phyloP scores from a whole-genome alignment of 495 filamentous ascomycete genomes.

The Penicillium egyptiacum region DNA sequence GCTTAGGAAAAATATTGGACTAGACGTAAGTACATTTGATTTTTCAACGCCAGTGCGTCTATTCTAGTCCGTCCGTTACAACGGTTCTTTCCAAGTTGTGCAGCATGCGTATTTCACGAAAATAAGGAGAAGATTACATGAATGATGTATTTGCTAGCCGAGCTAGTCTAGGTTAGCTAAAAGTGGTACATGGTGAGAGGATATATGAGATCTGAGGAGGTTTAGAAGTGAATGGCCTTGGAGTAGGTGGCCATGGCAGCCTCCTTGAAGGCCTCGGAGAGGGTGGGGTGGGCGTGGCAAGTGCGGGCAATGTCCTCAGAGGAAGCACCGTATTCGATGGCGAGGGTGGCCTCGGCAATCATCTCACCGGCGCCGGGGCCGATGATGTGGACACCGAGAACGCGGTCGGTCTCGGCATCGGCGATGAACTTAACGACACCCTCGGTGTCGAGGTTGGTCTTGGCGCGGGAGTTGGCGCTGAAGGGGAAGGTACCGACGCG shows the following conservation, averaged over 20 bases:
- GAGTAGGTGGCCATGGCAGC: slow-evolving; percentile 97
- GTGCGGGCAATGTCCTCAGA: slow-evolving; percentile 94
- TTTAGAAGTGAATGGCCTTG: slow-evolving; percentile 95
- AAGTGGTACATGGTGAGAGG: slow-evolving; percentile 38
- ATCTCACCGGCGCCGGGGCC: slow-evolving; percentile 96
- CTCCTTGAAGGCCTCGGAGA: slow-evolving; percentile 98
- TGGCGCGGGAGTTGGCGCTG: slow-evolving; percentile 93
- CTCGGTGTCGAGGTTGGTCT: slow-evolving; percentile 97
- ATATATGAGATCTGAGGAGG: slow-evolving; percentile 23
- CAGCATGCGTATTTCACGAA: slow-evolving; percentile 11
- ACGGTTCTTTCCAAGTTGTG: background rate
- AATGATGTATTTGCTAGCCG: slow-evolving; percentile 45
- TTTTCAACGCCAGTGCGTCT: background rate
- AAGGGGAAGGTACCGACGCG: slow-evolving; percentile 92
- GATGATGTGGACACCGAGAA: slow-evolving; percentile 94
- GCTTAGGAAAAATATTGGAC: background rate
- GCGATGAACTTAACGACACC: slow-evolving; percentile 96
- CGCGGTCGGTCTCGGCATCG: slow-evolving; percentile 93
- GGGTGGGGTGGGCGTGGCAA: slow-evolving; percentile 94
- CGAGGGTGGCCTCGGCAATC: slow-evolving; percentile 96
- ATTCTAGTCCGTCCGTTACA: background rate
- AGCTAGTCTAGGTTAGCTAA: slow-evolving; percentile 41
- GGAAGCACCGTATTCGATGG: slow-evolving; percentile 93
- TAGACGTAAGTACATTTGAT: background rate
- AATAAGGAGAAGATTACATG: slow-evolving; percentile 42